Conservation (phyloP, 257 asterid genomes). For the Solanum peruvianum region DNA sequence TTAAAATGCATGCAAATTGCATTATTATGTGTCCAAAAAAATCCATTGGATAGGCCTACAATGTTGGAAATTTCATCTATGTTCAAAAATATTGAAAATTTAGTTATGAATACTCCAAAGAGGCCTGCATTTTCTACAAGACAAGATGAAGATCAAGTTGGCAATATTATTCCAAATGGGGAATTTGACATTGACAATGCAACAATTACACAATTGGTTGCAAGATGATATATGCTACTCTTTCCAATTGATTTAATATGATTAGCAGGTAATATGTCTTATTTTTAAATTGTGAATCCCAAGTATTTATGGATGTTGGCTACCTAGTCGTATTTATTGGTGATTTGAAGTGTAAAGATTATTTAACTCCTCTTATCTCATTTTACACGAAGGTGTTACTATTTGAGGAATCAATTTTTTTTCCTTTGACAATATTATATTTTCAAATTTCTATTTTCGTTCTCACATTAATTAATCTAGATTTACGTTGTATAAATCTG, state of each 20-base stretch:
- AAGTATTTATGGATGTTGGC: too few relatives aligned
- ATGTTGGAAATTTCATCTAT: slow-evolving; percentile 21
- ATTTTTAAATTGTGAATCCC: background rate
- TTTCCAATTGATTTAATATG: too few relatives aligned
- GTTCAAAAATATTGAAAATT: slow-evolving; percentile 8
- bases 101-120: slow-evolving; percentile 1
- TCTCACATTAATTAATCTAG: background rate
- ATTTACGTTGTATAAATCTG: background rate
- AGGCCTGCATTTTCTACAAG: slow-evolving; percentile 17
- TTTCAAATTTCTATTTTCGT: background rate
- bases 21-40: slow-evolving; percentile 21
- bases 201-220: background rate
- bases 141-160: background rate
- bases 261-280: background rate
- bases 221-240: background rate
- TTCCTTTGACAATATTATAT: background rate
- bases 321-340: background rate
- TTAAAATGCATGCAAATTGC: slow-evolving; percentile 23
- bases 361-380: background rate
- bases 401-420: background rate
- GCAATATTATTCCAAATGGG: background rate
- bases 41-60: slow-evolving; percentile 19
- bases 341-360: background rate
- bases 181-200: background rate
- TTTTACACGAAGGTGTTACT: background rate